phyloP scores from a whole-genome alignment of 2,329 filamentous ascomycete genomes.

The Tolypocladium inflatum region DNA sequence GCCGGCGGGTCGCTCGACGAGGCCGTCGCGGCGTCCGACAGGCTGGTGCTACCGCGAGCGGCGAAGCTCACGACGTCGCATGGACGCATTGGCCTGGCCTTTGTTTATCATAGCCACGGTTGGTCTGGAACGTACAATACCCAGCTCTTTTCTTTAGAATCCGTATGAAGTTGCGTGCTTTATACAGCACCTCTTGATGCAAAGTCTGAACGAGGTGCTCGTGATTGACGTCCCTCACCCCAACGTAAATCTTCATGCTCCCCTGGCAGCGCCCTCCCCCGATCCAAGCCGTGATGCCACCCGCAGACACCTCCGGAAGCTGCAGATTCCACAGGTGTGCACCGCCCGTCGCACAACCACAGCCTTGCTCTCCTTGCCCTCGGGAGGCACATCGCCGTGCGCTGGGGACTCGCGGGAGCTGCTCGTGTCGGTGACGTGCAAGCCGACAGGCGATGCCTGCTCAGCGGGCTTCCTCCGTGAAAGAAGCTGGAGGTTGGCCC shows the following conservation, averaged over 20 bases:
- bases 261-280: slow-evolving; percentile 14
- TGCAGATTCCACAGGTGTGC: slow-evolving; percentile 32
- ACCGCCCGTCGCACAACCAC: slow-evolving; percentile 24
- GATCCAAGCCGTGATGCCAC: slow-evolving; percentile 25
- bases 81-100: slow-evolving; percentile 4
- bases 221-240: neutral
- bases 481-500: neutral
- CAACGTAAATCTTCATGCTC: slow-evolving; percentile 11
- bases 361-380: too few relatives aligned
- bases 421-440: neutral
- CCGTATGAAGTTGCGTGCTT: neutral
- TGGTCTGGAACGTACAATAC: neutral
- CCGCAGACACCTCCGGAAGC: slow-evolving; percentile 26
- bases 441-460: neutral
- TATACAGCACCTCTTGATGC: neutral
- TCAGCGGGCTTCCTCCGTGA: neutral
- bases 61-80: slow-evolving; percentile 11
- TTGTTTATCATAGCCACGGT: neutral
- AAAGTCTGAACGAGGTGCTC: neutral
- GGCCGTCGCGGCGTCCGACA: slow-evolving; percentile 22
- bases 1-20: slow-evolving; percentile 10
- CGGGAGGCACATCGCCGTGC: too few relatives aligned
- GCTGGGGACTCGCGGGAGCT: neutral
- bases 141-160: neutral
- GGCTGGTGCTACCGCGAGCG: slow-evolving; percentile 20